phyloP scores from a whole-genome alignment of 2,329 filamentous ascomycete species.

The Talaromyces verruculosus region DNA sequence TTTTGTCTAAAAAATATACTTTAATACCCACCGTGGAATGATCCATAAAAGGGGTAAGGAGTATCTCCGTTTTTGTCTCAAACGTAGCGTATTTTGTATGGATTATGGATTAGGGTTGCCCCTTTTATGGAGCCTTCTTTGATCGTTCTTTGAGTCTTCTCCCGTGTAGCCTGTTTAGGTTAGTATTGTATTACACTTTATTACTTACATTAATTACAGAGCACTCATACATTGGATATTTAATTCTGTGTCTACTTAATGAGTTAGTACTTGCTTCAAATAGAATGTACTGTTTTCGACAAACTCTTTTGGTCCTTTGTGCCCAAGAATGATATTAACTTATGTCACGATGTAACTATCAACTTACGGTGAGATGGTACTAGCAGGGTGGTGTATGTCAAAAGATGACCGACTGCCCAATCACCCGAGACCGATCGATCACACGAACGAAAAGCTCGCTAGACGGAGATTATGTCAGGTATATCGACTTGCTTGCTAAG shows the following conservation, averaged over 20 bases:
- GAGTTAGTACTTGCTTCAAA: not conserved
- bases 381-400: not conserved
- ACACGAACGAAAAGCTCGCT: not conserved
- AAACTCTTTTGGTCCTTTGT: not conserved
- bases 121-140: constrained; percentile 16
- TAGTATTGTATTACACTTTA: constrained; percentile 3
- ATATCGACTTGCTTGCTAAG: not conserved
- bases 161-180: constrained; percentile 11
- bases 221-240: not conserved
- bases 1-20: not conserved
- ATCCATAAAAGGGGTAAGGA: constrained; percentile 1
- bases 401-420: not conserved
- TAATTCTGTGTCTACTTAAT: not conserved
- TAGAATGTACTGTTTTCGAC: not conserved
- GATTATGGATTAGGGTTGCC: not conserved
- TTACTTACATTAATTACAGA: not conserved
- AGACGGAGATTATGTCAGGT: constrained; percentile 5
- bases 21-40: not conserved
- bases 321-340: not conserved
- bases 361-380: not conserved
- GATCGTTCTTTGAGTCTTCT: constrained; percentile 15
- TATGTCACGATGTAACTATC: not conserved
- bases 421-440: not conserved
- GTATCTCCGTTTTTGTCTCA: constrained; percentile 3
- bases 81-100: not conserved